Percentiles rank a stretch among this genome's conserved stretches.
phyloP scores from a whole-genome alignment of 257 asterid genomes.

The Capsicum pubescens region DNA sequence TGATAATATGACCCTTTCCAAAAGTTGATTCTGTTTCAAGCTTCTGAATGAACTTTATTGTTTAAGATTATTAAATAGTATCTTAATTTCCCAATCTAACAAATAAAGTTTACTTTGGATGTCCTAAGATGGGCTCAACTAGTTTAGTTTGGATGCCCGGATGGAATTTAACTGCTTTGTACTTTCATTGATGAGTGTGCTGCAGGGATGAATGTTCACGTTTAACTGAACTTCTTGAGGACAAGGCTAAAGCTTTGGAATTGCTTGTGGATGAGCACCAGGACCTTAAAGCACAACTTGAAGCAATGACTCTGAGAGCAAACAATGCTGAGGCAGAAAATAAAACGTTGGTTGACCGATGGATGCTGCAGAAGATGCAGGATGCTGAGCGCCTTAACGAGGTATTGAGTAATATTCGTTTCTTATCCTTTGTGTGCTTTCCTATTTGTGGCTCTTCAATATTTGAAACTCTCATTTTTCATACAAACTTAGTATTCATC shows the following conservation, averaged over 20 bases:
- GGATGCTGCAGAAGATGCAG: slow-evolving; percentile 93
- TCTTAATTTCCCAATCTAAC: not conserved
- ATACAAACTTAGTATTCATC: not conserved
- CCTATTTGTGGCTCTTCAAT: slow-evolving; percentile 18
- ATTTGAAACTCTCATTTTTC: not conserved
- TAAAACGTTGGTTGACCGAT: slow-evolving; percentile 82
- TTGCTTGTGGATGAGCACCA: slow-evolving; percentile 79
- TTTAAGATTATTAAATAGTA: not conserved
- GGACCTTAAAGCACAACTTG: slow-evolving; percentile 68
- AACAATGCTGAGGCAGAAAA: slow-evolving; percentile 78
- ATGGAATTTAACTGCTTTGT: slow-evolving; percentile 4
- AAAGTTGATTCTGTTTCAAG: not conserved
- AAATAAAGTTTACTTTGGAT: not conserved
- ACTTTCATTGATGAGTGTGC: slow-evolving; percentile 24
- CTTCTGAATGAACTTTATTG: not conserved
- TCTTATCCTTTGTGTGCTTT: not conserved
- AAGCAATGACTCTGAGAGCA: slow-evolving; percentile 66
- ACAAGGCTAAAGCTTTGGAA: slow-evolving; percentile 85
- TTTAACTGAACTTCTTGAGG: slow-evolving; percentile 64
- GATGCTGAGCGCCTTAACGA: slow-evolving; percentile 94
- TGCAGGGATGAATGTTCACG: slow-evolving; percentile 85
- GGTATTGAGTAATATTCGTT: slow-evolving; percentile 47
- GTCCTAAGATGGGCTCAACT: slow-evolving; percentile 4
- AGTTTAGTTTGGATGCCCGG: not conserved
- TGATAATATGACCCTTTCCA: not conserved